phyloP scores from a whole-genome alignment of 805 yeast genomes.

The Yarrowia sp. region DNA sequence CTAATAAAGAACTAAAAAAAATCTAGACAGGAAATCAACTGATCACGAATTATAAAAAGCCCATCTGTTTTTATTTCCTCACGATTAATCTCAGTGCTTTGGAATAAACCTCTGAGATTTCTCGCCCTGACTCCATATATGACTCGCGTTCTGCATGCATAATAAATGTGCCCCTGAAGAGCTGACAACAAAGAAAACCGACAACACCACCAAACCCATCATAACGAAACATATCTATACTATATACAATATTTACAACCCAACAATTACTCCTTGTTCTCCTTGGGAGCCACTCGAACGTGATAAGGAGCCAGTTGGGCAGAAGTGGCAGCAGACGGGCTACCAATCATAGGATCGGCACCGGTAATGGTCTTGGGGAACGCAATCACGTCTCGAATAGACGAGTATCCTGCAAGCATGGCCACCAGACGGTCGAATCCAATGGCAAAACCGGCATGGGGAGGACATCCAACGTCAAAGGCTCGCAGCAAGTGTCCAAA shows the following conservation, averaged over 20 bases:
- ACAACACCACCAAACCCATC: too few species aligned
- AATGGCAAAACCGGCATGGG: constrained; percentile 95
- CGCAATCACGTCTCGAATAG: constrained; percentile 90
- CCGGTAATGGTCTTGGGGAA: constrained; percentile 94
- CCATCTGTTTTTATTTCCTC: too few species aligned
- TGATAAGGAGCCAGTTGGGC: constrained; percentile 56
- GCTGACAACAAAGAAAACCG: too few species aligned
- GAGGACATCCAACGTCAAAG: constrained; percentile 90
- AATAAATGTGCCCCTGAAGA: too few species aligned
- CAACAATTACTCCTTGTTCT: background rate
- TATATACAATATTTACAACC: background rate
- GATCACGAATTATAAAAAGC: too few species aligned
- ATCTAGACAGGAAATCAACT: background rate
- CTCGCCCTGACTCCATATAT: too few species aligned
- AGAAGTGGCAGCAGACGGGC: constrained; percentile 67
- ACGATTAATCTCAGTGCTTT: too few species aligned
- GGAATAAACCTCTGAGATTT: too few species aligned
- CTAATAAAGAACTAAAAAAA: too few species aligned
- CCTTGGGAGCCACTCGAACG: constrained; percentile 36
- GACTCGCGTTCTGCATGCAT: too few species aligned
- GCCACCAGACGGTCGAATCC: constrained; percentile 95
- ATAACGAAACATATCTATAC: background rate
- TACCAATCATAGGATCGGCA: constrained; percentile 78
- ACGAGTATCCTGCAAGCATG: constrained; percentile 71
- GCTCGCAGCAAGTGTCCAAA: constrained; percentile 88